A percentile compares a stretch with the other conserved stretches of the same genome.
phyloP scores from a whole-genome alignment of 345 rosid species.

The Nephelium lappaceum region DNA sequence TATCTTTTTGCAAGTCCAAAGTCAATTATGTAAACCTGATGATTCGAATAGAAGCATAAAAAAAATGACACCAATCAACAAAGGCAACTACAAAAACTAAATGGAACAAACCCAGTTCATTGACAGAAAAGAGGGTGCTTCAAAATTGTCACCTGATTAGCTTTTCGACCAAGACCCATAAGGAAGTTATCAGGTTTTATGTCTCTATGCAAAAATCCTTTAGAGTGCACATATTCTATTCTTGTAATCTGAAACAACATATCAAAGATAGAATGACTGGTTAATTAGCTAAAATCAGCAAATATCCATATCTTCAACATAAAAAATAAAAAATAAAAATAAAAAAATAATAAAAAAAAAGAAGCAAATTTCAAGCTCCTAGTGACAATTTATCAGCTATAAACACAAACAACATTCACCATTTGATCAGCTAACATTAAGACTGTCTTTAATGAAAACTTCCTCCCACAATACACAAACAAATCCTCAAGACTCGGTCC shows the following conservation, averaged over 20 bases:
- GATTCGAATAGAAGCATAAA: constrained; percentile 4
- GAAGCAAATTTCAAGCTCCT: not conserved
- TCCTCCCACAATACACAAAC: constrained; percentile 87
- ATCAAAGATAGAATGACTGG: not conserved
- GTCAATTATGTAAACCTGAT: constrained; percentile 87
- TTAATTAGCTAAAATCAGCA: not conserved
- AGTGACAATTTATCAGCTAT: not conserved
- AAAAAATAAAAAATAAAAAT: too few relatives aligned
- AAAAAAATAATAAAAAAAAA: too few relatives aligned
- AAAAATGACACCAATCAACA: not conserved
- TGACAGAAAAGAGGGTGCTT: not conserved
- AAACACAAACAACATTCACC: constrained; percentile 41
- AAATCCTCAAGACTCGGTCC: constrained; percentile 97
- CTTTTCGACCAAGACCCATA: constrained; percentile 85
- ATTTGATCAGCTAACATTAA: constrained; percentile 92
- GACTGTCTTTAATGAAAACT: constrained; percentile 85
- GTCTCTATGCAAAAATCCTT: constrained; percentile 86
- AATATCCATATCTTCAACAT: too few relatives aligned
- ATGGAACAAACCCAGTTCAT: not conserved
- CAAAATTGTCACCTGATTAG: constrained; percentile 59
- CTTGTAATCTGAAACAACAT: constrained; percentile 60
- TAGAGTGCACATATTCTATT: constrained; percentile 77
- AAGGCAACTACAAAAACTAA: not conserved
- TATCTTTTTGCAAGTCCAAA: constrained; percentile 94
- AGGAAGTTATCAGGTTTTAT: constrained; percentile 93